A percentile compares a stretch with the other conserved stretches of the same genome.
Evolutionary conservation across 2,329 filamentous ascomycete species (phyloP).

Genomic region (Penicillium occitanis): DNA sequence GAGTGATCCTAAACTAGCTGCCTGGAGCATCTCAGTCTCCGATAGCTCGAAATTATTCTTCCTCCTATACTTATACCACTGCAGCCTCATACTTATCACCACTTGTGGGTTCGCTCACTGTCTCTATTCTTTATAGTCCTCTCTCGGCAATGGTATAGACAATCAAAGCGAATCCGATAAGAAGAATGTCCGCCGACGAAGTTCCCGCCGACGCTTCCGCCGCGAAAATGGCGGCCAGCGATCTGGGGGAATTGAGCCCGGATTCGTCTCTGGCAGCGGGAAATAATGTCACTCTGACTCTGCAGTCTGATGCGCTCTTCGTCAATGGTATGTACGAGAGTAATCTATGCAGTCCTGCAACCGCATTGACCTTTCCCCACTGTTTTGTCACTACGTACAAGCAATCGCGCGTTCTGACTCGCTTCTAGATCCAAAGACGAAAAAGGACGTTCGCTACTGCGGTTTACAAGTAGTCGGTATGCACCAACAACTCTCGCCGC

Average conservation of each 20-base stretch:
- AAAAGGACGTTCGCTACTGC: constrained; percentile 19
- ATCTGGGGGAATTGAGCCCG: constrained; percentile 36
- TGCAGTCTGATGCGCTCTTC: constrained; percentile 61
- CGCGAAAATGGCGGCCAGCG: constrained; percentile 31
- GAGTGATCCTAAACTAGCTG: not conserved
- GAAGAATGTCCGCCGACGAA: constrained; percentile 26
- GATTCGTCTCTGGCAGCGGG: constrained; percentile 55
- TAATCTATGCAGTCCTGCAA: not conserved
- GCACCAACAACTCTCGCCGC: not conserved
- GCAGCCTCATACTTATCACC: constrained; percentile 2
- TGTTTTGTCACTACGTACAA: not conserved
- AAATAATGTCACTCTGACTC: constrained; percentile 59
- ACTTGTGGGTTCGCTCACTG: not conserved
- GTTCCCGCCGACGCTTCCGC: constrained; percentile 28
- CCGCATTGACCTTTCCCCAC: constrained; percentile 3
- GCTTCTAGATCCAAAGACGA: constrained; percentile 7
- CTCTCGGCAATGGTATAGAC: not conserved
- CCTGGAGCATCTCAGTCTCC: not conserved
- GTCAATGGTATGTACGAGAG: constrained; percentile 52
- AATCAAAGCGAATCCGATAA: not conserved
- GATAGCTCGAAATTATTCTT: not conserved
- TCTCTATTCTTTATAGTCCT: not conserved
- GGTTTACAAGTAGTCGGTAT: constrained; percentile 18
- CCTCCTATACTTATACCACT: not conserved
- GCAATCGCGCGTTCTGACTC: not conserved